Percentiles rank a stretch among this genome's conserved stretches.
Conservation (phyloP, 1,139 yeast species). For the Scheffersomyces cryptocercus region DNA sequence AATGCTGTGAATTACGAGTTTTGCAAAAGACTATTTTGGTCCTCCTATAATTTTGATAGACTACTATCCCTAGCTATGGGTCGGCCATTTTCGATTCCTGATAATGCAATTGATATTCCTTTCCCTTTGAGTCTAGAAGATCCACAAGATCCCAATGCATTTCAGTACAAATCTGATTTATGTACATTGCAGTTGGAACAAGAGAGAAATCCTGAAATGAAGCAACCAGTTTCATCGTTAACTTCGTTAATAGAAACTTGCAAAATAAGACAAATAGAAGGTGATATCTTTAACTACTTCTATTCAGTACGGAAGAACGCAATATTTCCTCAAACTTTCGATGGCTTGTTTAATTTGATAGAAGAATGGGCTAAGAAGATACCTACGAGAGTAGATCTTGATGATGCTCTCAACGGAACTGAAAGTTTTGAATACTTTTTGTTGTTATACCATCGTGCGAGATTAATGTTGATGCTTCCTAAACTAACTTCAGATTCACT, state of each 20-base stretch:
- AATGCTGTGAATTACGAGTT: not conserved
- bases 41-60: not conserved
- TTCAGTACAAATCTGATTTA: not conserved
- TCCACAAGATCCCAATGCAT: not conserved
- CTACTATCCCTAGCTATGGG: not conserved
- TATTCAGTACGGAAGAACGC: not conserved
- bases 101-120: not conserved
- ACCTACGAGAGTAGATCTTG: not conserved
- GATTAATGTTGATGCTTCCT: not conserved
- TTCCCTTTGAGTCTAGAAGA: not conserved
- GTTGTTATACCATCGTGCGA: not conserved
- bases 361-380: not conserved
- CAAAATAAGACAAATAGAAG: not conserved
- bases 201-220: conserved; percentile 1
- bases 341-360: not conserved
- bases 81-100: not conserved
- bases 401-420: not conserved
- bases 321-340: not conserved
- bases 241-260: not conserved
- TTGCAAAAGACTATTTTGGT: conserved; percentile 1
- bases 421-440: not conserved
- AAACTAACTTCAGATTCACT: not conserved
- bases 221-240: not conserved
- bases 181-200: not conserved
- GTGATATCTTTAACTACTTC: not conserved